These are phyloP conservation scores for Macroventuria anomochaeta DNA, from an alignment of 2,329 filamentous ascomycete genomes.

Conservation along the genomic window DNA sequence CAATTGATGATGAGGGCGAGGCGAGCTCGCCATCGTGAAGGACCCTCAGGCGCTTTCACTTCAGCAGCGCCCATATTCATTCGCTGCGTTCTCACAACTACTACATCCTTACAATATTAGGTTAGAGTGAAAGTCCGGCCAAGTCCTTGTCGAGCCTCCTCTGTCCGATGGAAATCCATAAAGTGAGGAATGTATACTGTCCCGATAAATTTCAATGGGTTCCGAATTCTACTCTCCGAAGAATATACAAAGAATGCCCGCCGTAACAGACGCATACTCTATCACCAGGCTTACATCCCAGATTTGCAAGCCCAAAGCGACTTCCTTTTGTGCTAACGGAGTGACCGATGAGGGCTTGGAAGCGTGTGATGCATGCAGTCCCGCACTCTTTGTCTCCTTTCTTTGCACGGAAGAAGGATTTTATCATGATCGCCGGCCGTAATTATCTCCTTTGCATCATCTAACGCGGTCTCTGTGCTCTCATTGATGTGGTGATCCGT, in stretches of 20 bases:
- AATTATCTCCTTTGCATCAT: not conserved
- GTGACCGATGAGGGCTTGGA: not conserved
- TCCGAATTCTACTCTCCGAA: not conserved
- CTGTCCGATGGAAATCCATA: too few relatives aligned
- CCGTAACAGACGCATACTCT: slow-evolving; percentile 8
- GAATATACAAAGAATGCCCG: not conserved
- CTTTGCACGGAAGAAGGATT: not conserved
- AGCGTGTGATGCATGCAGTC: not conserved
- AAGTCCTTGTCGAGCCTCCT: too few relatives aligned
- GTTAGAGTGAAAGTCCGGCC: too few relatives aligned
- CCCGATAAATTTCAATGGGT: not conserved
- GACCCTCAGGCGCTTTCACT: too few relatives aligned
- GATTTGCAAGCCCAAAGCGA: slow-evolving; percentile 2
- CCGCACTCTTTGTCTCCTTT: too few relatives aligned
- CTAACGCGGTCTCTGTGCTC: not conserved
- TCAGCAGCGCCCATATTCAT: too few relatives aligned
- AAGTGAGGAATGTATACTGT: slow-evolving; percentile 3
- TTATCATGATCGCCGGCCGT: not conserved
- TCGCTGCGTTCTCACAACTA: too few relatives aligned
- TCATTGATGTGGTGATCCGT: not conserved
- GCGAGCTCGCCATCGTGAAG: too few relatives aligned
- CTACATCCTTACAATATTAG: too few relatives aligned
- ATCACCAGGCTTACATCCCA: slow-evolving; percentile 5
- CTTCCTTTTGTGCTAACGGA: slow-evolving; percentile 5
- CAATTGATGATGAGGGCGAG: too few relatives aligned